Conservation (phyloP, 768 basidiomycete species). For the Tylopilus plumbeoviolaceoides region DNA sequence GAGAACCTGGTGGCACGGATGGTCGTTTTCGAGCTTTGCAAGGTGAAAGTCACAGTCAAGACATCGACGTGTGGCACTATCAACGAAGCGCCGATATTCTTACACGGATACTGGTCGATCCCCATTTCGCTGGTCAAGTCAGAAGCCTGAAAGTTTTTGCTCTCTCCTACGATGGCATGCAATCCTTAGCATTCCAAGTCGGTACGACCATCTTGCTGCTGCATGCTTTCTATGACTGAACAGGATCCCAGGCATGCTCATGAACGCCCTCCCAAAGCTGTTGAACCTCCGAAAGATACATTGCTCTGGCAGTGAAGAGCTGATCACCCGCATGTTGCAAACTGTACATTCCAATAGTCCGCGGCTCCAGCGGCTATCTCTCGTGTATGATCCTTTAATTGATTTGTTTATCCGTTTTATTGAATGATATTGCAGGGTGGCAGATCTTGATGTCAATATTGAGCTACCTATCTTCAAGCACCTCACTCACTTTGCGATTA, state of each 20-base stretch:
- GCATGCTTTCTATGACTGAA: not conserved
- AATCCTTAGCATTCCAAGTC: slow-evolving; percentile 59
- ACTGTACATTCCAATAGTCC: slow-evolving; percentile 50
- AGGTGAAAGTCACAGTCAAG: slow-evolving; percentile 19
- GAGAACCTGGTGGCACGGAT: slow-evolving; percentile 22
- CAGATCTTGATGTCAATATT: slow-evolving; percentile 42
- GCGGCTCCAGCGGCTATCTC: slow-evolving; percentile 51
- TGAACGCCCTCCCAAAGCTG: slow-evolving; percentile 63
- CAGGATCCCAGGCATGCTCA: slow-evolving; percentile 51
- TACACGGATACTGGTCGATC: slow-evolving; percentile 59
- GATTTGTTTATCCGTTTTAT: not conserved
- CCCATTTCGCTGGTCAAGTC: slow-evolving; percentile 54
- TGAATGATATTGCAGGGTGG: slow-evolving; percentile 17
- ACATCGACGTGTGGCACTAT: slow-evolving; percentile 45
- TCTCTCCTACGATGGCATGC: slow-evolving; percentile 42
- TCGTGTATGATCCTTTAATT: slow-evolving; percentile 38
- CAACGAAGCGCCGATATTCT: slow-evolving; percentile 70
- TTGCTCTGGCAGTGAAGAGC: slow-evolving; percentile 53
- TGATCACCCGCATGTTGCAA: slow-evolving; percentile 48
- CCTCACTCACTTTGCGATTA: slow-evolving; percentile 56
- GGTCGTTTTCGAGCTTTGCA: slow-evolving; percentile 10
- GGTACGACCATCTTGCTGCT: slow-evolving; percentile 34
- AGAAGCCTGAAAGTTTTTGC: slow-evolving; percentile 58
- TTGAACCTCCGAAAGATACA: slow-evolving; percentile 56
- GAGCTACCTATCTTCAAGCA: slow-evolving; percentile 48